These are phyloP conservation scores for button mushroom (Agaricus bisporus) DNA, from an alignment of 768 basidiomycete genomes.

Conservation along the genomic window DNA sequence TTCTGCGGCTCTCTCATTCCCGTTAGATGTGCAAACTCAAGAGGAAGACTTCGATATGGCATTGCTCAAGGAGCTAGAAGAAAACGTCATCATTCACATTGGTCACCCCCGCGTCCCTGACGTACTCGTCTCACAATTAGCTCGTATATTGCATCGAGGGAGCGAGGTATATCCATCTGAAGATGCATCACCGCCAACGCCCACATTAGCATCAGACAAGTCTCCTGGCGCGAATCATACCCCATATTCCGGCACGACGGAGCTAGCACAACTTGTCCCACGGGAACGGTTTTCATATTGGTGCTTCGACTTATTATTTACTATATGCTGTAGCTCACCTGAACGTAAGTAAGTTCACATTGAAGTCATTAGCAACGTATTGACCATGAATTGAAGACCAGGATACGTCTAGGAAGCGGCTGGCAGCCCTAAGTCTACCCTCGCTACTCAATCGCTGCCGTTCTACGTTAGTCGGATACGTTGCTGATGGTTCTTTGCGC, in stretches of 20 bases:
- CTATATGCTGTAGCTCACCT: slow-evolving; percentile 65
- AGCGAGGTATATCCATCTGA: slow-evolving; percentile 52
- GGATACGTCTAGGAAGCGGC: slow-evolving; percentile 50
- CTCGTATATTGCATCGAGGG: slow-evolving; percentile 66
- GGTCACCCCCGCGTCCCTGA: slow-evolving; percentile 69
- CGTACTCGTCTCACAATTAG: slow-evolving; percentile 58
- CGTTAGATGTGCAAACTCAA: slow-evolving; percentile 58
- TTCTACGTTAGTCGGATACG: slow-evolving; percentile 58
- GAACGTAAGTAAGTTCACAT: slow-evolving; percentile 46
- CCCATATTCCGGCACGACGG: slow-evolving; percentile 54
- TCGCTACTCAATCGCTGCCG: slow-evolving; percentile 75
- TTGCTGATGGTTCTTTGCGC: slow-evolving; percentile 82
- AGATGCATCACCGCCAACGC: slow-evolving; percentile 13
- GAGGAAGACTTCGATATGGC: slow-evolving; percentile 86
- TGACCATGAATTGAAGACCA: slow-evolving; percentile 38
- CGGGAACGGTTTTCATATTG: slow-evolving; percentile 88
- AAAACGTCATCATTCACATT: slow-evolving; percentile 71
- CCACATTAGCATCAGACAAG: slow-evolving; percentile 13
- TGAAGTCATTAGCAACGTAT: not conserved
- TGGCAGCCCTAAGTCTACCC: slow-evolving; percentile 70
- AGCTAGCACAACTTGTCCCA: slow-evolving; percentile 47
- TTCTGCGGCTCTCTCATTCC: slow-evolving; percentile 48
- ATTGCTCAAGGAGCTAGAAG: slow-evolving; percentile 73
- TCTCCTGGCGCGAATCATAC: slow-evolving; percentile 27
- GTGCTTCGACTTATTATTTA: slow-evolving; percentile 85